Evolutionary conservation across 2,329 filamentous ascomycete genomes (phyloP).

Genomic region (Hortaea sp.): DNA sequence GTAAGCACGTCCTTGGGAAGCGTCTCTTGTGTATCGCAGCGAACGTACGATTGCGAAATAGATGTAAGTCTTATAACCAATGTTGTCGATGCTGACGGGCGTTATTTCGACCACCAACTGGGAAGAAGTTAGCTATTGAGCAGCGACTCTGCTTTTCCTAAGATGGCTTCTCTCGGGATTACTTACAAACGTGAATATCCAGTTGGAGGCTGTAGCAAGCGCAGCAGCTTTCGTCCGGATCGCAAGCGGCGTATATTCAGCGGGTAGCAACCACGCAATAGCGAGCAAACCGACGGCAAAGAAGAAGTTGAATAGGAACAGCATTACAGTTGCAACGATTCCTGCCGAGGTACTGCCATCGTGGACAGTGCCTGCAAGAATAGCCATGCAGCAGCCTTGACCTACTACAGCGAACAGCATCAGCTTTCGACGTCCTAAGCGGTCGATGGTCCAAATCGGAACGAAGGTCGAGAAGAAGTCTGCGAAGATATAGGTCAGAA

Average conservation of each 20-base stretch:
- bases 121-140: background rate
- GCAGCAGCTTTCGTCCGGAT: constrained; percentile 93
- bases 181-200: constrained; percentile 26
- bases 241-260: constrained; percentile 86
- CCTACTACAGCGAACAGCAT: constrained; percentile 27
- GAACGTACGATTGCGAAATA: constrained; percentile 12
- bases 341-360: constrained; percentile 24
- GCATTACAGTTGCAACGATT: constrained; percentile 32
- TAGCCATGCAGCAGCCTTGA: constrained; percentile 34
- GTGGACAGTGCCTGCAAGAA: constrained; percentile 10
- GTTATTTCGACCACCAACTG: constrained; percentile 26
- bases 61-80: constrained; percentile 47
- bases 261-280: constrained; percentile 92
- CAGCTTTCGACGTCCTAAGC: constrained; percentile 40
- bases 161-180: background rate
- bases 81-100: constrained; percentile 37
- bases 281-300: constrained; percentile 32
- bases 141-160: constrained; percentile 13
- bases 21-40: constrained; percentile 29
- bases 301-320: constrained; percentile 29
- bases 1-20: too few relatives aligned
- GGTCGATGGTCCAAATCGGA: constrained; percentile 42
- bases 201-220: constrained; percentile 60
- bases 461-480: constrained; percentile 29
- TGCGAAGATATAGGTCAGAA: constrained; percentile 8